A percentile compares a stretch with the other conserved stretches of the same genome.
These are phyloP conservation scores for Floccularia luteovirens DNA, from an alignment of 768 basidiomycete genomes.

Conservation along the genomic window DNA sequence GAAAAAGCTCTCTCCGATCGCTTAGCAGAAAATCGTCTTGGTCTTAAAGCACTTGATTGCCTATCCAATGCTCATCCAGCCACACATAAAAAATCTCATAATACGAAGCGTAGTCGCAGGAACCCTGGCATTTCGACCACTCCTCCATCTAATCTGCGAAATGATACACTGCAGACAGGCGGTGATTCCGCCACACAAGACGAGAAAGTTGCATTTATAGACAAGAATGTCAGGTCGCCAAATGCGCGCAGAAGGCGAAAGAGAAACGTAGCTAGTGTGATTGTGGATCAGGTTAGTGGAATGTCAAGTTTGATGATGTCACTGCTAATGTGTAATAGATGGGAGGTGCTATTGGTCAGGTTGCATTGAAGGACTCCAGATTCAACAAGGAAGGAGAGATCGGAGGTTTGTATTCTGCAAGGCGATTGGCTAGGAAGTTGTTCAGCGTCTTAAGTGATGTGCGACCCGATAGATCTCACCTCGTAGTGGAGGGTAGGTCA, in stretches of 20 bases:
- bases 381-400: constrained; percentile 48
- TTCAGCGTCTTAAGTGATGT: constrained; percentile 56
- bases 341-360: constrained; percentile 60
- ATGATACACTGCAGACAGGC: constrained; percentile 8
- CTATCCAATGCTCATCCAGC: constrained; percentile 59
- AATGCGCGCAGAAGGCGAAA: constrained; percentile 28
- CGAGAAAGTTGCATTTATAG: constrained; percentile 9
- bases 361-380: constrained; percentile 60
- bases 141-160: constrained; percentile 15
- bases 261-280: constrained; percentile 53
- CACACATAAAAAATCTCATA: constrained; percentile 25
- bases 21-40: constrained; percentile 60
- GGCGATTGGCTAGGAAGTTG: constrained; percentile 60
- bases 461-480: constrained; percentile 49
- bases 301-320: not conserved
- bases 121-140: constrained; percentile 27
- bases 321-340: constrained; percentile 18
- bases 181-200: constrained; percentile 8
- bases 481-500: constrained; percentile 61
- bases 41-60: constrained; percentile 61
- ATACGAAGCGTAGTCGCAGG: constrained; percentile 40
- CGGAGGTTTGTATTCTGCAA: constrained; percentile 54
- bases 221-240: constrained; percentile 9
- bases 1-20: constrained; percentile 70
- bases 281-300: constrained; percentile 54